Evolutionary conservation across 2,329 filamentous ascomycete genomes (phyloP).

Genomic region (Torrubiella hemipterigena): DNA sequence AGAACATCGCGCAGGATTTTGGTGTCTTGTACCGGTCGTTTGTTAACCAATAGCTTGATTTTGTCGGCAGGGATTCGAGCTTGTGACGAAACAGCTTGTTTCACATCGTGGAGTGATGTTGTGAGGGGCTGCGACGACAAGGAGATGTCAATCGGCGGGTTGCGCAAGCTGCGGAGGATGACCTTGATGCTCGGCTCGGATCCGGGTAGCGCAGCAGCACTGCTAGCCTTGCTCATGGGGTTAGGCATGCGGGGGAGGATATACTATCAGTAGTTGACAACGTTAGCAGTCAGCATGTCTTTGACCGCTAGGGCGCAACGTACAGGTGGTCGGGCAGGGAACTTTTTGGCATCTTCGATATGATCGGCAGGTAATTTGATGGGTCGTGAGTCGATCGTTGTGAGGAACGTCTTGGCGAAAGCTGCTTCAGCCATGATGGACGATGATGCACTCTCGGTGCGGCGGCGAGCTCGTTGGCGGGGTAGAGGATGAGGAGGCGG

Average conservation of each 20-base stretch:
- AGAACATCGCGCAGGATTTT: constrained; percentile 69
- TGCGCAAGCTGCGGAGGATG: constrained; percentile 64
- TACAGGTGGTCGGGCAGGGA: constrained; percentile 68
- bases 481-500: no score
- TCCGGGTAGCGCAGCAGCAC: constrained; percentile 31
- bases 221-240: constrained; percentile 34
- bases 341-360: constrained; percentile 73
- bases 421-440: constrained; percentile 65
- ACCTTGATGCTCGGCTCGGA: constrained; percentile 43
- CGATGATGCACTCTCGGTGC: no score
- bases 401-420: constrained; percentile 77
- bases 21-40: constrained; percentile 70
- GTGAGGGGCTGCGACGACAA: constrained; percentile 51
- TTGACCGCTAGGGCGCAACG: constrained; percentile 10
- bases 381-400: constrained; percentile 65
- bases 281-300: constrained; percentile 1
- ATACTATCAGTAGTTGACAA: constrained; percentile 39
- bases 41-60: constrained; percentile 75
- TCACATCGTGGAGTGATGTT: constrained; percentile 70
- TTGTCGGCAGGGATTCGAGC: constrained; percentile 59
- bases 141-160: constrained; percentile 56
- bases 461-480: no score
- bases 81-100: constrained; percentile 52
- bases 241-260: constrained; percentile 58
- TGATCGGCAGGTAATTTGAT: constrained; percentile 79